phyloP scores from a whole-genome alignment of 371 early-diverging fungal species.

The Mucor saturninus region DNA sequence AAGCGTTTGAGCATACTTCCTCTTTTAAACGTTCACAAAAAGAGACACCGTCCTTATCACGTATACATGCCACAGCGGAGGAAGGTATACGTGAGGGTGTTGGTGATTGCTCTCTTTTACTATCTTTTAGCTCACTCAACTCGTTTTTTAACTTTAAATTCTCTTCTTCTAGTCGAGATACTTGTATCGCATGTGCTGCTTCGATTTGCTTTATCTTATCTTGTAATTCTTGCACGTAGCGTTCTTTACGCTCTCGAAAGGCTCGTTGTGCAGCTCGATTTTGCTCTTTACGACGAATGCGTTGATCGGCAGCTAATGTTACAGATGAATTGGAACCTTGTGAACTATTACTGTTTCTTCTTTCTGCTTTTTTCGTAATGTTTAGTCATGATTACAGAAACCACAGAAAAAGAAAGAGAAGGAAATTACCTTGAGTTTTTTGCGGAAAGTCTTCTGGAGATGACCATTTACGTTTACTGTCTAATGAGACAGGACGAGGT shows the following conservation, averaged over 20 bases:
- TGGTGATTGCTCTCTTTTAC: background rate
- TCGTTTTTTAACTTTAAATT: conserved; percentile 27
- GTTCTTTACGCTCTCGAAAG: conserved; percentile 77
- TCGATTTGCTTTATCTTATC: conserved; percentile 66
- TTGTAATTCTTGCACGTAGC: conserved; percentile 71
- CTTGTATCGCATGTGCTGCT: conserved; percentile 44
- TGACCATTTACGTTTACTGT: conserved; percentile 23
- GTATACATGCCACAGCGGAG: conserved; percentile 46
- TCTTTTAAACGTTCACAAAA: conserved; percentile 54
- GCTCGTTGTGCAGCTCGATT: conserved; percentile 81
- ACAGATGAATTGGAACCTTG: conserved; percentile 6
- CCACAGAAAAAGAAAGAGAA: too few species aligned
- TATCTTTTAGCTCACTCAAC: background rate
- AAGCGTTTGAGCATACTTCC: conserved; percentile 55
- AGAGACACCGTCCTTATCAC: conserved; percentile 51
- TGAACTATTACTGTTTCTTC: conserved; percentile 15
- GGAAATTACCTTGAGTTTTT: too few species aligned
- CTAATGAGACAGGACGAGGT: conserved; percentile 17
- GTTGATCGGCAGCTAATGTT: conserved; percentile 31
- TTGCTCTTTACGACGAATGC: conserved; percentile 74
- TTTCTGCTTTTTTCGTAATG: background rate
- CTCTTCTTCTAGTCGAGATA: conserved; percentile 35
- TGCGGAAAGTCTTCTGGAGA: background rate
- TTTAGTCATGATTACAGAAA: background rate
- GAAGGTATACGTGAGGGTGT: conserved; percentile 20